Percentiles rank a stretch among this genome's conserved stretches.
Evolutionary conservation across 805 yeast species (phyloP).

Genomic region (Cyberlindnera petersonii): DNA sequence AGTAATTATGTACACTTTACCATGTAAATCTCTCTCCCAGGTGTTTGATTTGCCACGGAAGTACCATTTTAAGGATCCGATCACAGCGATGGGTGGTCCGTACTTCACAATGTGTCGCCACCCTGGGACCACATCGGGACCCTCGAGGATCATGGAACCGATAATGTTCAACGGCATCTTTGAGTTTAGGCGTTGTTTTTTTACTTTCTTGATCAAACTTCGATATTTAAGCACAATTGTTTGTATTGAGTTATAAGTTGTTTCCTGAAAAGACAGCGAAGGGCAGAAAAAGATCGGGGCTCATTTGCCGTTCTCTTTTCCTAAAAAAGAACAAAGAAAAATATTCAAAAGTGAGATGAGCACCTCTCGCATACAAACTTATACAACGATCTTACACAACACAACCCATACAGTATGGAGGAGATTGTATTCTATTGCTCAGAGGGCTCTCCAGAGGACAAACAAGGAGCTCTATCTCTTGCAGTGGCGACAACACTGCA

Average conservation of each 20-base stretch:
- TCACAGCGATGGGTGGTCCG: slow-evolving; percentile 49
- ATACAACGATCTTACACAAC: no score
- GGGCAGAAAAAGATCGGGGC: neutral
- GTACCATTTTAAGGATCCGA: slow-evolving; percentile 60
- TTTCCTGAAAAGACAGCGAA: no score
- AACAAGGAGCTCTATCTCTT: slow-evolving; percentile 39
- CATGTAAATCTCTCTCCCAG: slow-evolving; percentile 92
- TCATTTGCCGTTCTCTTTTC: no score
- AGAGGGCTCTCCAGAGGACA: slow-evolving; percentile 41
- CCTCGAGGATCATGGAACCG: slow-evolving; percentile 64
- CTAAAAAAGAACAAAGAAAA: no score
- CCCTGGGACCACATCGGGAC: slow-evolving; percentile 72
- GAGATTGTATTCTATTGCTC: slow-evolving; percentile 47
- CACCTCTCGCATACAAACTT: neutral
- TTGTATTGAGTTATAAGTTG: no score
- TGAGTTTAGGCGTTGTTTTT: no score
- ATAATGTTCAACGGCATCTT: slow-evolving; percentile 83
- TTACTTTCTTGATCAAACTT: no score
- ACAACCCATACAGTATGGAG: slow-evolving; percentile 39
- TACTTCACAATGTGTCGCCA: slow-evolving; percentile 55
- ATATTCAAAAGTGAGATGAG: slow-evolving; percentile 6
- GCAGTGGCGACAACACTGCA: slow-evolving; percentile 41
- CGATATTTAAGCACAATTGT: neutral
- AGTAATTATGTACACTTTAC: slow-evolving; percentile 74
- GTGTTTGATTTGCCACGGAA: slow-evolving; percentile 78